These are phyloP conservation scores for Sarocladiaceae sp. DNA, from an alignment of 2,329 filamentous ascomycete genomes.

Conservation along the genomic window DNA sequence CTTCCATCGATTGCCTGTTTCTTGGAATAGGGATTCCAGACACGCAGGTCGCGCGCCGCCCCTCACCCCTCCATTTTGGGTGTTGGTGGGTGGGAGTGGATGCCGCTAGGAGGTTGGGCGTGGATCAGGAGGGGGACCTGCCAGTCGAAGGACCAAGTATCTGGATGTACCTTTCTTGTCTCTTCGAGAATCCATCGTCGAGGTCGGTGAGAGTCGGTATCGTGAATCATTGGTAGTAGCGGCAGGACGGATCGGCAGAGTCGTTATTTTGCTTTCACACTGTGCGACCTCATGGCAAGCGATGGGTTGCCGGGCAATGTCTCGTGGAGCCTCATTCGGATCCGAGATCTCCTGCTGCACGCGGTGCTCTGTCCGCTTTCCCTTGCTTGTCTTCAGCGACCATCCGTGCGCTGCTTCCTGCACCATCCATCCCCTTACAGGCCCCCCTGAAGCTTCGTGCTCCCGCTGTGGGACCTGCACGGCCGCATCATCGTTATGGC, in stretches of 20 bases:
- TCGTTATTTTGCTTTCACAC: too few relatives aligned
- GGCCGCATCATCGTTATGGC: neutral
- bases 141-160: slow-evolving; percentile 5
- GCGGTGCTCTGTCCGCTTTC: neutral
- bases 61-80: neutral
- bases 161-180: slow-evolving; percentile 5
- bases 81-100: slow-evolving; percentile 1
- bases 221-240: too few relatives aligned
- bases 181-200: neutral
- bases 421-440: neutral
- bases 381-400: neutral
- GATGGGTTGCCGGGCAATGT: too few relatives aligned
- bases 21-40: neutral
- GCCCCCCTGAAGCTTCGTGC: neutral
- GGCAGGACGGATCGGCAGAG: too few relatives aligned
- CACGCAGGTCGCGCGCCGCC: neutral
- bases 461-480: slow-evolving; percentile 8
- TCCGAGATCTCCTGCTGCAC: neutral
- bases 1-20: neutral
- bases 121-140: slow-evolving; percentile 10
- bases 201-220: slow-evolving; percentile 5
- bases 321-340: neutral
- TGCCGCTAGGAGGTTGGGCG: slow-evolving; percentile 7
- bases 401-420: neutral
- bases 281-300: too few relatives aligned